Evolutionary conservation across 2,329 filamentous ascomycete genomes (phyloP).

Genomic region (Fusarium metavorans): DNA sequence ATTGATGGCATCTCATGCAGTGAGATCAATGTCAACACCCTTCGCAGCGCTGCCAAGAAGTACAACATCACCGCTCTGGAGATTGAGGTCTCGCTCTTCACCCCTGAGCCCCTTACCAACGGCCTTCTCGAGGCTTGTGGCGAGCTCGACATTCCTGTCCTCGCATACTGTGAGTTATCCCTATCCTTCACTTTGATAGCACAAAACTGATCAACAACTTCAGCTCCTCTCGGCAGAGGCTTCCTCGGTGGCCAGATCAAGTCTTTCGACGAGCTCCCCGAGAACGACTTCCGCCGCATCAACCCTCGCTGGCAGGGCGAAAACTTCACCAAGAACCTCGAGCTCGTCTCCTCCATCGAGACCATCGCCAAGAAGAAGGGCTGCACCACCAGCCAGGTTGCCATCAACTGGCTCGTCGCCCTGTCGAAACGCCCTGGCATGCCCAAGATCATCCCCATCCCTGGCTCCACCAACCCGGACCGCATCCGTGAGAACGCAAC

Average conservation of each 20-base stretch:
- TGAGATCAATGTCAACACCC: constrained; percentile 59
- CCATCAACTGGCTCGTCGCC: constrained; percentile 71
- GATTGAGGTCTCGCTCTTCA: constrained; percentile 62
- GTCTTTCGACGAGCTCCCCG: constrained; percentile 65
- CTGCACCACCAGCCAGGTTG: constrained; percentile 72
- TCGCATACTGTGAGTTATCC: constrained; percentile 67
- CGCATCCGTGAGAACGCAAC: constrained; percentile 72
- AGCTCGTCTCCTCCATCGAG: constrained; percentile 69
- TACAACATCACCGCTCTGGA: constrained; percentile 60
- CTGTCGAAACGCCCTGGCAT: constrained; percentile 64
- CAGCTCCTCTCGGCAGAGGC: constrained; percentile 60
- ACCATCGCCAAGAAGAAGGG: constrained; percentile 69
- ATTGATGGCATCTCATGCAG: constrained; percentile 61
- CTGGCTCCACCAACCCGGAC: constrained; percentile 68
- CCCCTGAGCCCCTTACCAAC: constrained; percentile 58
- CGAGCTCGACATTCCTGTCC: constrained; percentile 73
- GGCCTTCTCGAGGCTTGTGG: constrained; percentile 64
- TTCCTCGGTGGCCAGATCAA: constrained; percentile 67
- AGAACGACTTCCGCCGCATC: constrained; percentile 59
- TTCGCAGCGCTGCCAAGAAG: constrained; percentile 57
- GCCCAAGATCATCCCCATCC: constrained; percentile 73
- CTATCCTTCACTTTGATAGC: constrained; percentile 3
- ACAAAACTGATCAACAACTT: constrained; percentile 17
- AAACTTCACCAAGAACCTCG: constrained; percentile 72
- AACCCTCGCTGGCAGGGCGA: constrained; percentile 71